Percentiles rank a stretch among this genome's conserved stretches.
Conservation (phyloP, 176 grass and related monocot species). For the Carex parvula region DNA sequence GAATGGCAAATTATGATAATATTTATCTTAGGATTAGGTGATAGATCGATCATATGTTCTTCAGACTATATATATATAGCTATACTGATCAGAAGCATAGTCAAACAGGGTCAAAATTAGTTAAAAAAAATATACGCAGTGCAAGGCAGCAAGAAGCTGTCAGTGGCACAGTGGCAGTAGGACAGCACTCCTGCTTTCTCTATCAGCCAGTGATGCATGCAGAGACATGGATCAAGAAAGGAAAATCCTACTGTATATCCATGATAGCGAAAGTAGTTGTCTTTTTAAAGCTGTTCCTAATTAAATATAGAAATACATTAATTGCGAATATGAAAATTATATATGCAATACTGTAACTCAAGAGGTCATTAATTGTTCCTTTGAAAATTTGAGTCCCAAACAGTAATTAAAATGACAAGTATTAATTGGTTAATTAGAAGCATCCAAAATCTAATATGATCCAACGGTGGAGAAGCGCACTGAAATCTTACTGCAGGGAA, state of each 20-base stretch:
- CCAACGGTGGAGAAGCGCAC: no score
- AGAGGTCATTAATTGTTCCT: background rate
- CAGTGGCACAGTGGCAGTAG: background rate
- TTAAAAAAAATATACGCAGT: background rate
- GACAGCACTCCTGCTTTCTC: background rate
- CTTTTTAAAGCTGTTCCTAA: background rate
- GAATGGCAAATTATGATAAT: no score
- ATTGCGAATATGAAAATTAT: background rate
- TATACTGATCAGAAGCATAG: background rate
- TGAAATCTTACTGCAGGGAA: no score
- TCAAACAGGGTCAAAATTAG: background rate
- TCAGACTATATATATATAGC: background rate
- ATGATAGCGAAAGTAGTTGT: background rate
- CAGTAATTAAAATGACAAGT: no score
- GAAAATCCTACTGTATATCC: slow-evolving; percentile 16
- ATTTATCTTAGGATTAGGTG: no score
- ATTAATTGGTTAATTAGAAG: no score
- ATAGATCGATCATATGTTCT: background rate
- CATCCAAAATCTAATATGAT: no score
- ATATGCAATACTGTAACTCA: background rate
- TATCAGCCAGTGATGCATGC: background rate
- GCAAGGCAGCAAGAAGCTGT: background rate
- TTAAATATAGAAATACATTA: background rate
- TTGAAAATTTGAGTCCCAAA: background rate
- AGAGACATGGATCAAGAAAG: slow-evolving; percentile 13